Evolutionary conservation across 495 filamentous ascomycete species (phyloP), one percentile per base, ranked within the genome.

Genomic region (Tuber indicum): DNA sequence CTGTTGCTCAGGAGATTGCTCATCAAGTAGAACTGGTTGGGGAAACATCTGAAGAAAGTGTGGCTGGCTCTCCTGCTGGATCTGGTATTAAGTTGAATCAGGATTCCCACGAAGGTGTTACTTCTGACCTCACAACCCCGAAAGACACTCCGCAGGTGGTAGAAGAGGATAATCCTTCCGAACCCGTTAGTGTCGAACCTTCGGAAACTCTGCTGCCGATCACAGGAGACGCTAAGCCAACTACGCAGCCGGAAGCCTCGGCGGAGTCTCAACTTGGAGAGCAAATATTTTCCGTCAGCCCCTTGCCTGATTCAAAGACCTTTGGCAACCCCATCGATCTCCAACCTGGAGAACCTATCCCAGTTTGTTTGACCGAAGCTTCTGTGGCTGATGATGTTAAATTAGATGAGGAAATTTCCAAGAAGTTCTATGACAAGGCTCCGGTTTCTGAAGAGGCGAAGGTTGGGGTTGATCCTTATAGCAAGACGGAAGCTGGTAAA

Each of bases 351-450:
- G 92, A 95, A 84, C 66, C 47, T 32, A 89, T 96, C 43, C 93
- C 92, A 17, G 87, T 89, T 36, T 84, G 91, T 45, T 19, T 71
- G 42, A 71, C 26, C 42, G 82, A 85, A 41, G 88, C 88, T 79
- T 87, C 87, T 49, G 83, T 88, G 79, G 84, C 87, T 52, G 88
- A 86, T 79, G 86, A 87, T 66, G 93, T 92, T 72, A 92, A 89
- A 73, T 88, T 92, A 16, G 93, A 97, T 83, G 88, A 92, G 85
- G 91, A 89, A 79, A 93, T 91, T 1, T 97, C 97, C 84, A 91
- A 97, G 81, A 91, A 91, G 81, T 89, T 88, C 81, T 91, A 91
- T 46, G 79, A 17, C 58, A 66, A 66, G 14, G 14, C 58, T 62
- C 52, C 52, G 32, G n/a, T 62, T 32, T n/a, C 52, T 16, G 52